phyloP scores from a whole-genome alignment of 352 stramenopile species.

The Phytophthora multivora region DNA sequence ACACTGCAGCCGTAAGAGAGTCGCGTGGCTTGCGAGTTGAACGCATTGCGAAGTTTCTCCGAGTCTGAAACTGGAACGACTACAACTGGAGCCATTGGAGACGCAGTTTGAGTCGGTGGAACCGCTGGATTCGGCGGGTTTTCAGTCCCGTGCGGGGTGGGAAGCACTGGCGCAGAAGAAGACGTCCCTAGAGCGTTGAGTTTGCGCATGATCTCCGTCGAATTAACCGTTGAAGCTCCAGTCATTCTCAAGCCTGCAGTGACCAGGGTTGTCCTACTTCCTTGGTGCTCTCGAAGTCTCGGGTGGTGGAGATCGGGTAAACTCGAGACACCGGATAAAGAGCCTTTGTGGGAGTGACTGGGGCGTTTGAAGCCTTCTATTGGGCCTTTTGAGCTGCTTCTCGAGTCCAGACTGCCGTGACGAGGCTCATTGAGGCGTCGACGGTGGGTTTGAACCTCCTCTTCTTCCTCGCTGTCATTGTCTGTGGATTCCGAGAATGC shows the following conservation, averaged over 20 bases:
- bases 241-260: slow-evolving; percentile 8
- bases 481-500: slow-evolving; percentile 9
- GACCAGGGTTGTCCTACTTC: slow-evolving; percentile 6
- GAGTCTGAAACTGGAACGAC: slow-evolving; percentile 43
- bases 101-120: not conserved
- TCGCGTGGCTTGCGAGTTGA: slow-evolving; percentile 65
- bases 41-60: slow-evolving; percentile 72
- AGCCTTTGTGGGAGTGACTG: slow-evolving; percentile 13
- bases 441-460: not conserved
- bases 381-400: slow-evolving; percentile 3
- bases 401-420: not conserved
- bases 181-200: slow-evolving; percentile 61
- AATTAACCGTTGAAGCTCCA: slow-evolving; percentile 34
- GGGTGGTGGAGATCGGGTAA: slow-evolving; percentile 44
- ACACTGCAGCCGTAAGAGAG: slow-evolving; percentile 76
- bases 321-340: slow-evolving; percentile 35
- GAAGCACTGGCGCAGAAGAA: slow-evolving; percentile 35
- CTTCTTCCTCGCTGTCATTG: slow-evolving; percentile 18
- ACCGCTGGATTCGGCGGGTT: not conserved
- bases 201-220: slow-evolving; percentile 53
- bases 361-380: not conserved
- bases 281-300: slow-evolving; percentile 7
- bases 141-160: slow-evolving; percentile 4
- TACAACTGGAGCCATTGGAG: not conserved
- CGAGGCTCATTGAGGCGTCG: not conserved